Evolutionary conservation across 192 early-diverging fungal genomes (phyloP), one percentile per base, ranked within the genome.

Genomic region (Phlyctochytrium planicorne): DNA sequence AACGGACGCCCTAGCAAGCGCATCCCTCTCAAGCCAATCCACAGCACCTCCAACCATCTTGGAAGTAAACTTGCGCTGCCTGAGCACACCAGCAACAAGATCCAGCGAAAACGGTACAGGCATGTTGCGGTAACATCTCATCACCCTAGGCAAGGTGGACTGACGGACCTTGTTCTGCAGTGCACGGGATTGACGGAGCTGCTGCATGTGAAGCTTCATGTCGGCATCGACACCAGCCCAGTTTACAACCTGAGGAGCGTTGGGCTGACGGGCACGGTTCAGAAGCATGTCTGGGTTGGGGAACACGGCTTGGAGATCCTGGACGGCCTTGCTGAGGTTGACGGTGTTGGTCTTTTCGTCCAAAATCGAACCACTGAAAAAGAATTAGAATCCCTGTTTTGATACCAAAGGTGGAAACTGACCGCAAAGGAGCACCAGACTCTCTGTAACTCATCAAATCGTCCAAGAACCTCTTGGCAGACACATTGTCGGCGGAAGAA

Each of bases 31-130:
- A 3, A 33, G 27, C 80, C 76, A 80, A 23, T 70, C 34, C 34
- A 78, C 76, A 24, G 60, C 60, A 1, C 69, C 76, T 25, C 67
- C 37, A 1, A 75, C 69, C 83, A 85, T 85, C 33, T 80, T 83
- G 10, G 59, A 17, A 3, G 78, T 83, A 37, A 87, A 87, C 52
- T 74, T 61, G 4, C 79, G 70, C 69, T 87, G 86, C 20, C 83
- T 67, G 50, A 67, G 32, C 10, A 82, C 80, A 30, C 83, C 86
- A 53, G 67, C 59, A 2, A 84, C 70, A 3, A 87, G 59, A 62
- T 84, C 82, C 34, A 84, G 62, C 17, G 75, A 73, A 17, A 82
- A 70, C 12, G 73, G 70, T 6, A 66, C 31, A 10, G 70, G 57
- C 40, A 71, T 75, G 50, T 82, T 75, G 34, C 56, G 65, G 73